phyloP scores from a whole-genome alignment of 345 rosid species.

The Acer negundo region DNA sequence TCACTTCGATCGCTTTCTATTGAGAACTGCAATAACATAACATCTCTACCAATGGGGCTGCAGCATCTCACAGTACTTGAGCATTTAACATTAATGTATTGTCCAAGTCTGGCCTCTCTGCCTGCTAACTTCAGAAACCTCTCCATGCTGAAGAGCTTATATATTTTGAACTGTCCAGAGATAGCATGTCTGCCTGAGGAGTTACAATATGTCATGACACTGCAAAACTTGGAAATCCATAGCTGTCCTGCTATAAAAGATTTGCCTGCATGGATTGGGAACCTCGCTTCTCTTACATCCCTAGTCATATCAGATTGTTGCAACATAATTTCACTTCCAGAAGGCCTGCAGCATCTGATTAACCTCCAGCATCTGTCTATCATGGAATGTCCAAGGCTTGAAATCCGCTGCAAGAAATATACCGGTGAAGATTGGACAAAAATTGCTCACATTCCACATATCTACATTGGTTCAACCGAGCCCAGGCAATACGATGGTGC shows the following conservation, averaged over 20 bases:
- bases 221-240: constrained; percentile 20
- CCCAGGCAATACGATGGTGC: background rate
- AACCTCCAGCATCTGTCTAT: constrained; percentile 18
- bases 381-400: constrained; percentile 24
- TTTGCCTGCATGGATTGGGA: constrained; percentile 11
- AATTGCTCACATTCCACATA: constrained; percentile 7
- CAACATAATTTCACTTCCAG: constrained; percentile 23
- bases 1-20: constrained; percentile 22
- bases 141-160: constrained; percentile 18
- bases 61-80: constrained; percentile 19
- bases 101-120: constrained; percentile 20
- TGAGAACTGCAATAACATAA: constrained; percentile 19
- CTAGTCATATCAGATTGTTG: constrained; percentile 22
- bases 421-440: constrained; percentile 20
- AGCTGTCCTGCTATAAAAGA: constrained; percentile 8
- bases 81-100: constrained; percentile 29
- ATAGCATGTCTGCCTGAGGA: constrained; percentile 17
- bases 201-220: constrained; percentile 2
- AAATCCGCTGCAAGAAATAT: constrained; percentile 1
- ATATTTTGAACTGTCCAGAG: constrained; percentile 24
- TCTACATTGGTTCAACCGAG: background rate
- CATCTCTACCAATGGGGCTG: constrained; percentile 18
- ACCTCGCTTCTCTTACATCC: constrained; percentile 16
- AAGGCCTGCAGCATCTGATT: constrained; percentile 9
- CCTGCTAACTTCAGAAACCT: constrained; percentile 5